Conservation (phyloP, 208 protist species). For the Trypanosoma theileri region DNA sequence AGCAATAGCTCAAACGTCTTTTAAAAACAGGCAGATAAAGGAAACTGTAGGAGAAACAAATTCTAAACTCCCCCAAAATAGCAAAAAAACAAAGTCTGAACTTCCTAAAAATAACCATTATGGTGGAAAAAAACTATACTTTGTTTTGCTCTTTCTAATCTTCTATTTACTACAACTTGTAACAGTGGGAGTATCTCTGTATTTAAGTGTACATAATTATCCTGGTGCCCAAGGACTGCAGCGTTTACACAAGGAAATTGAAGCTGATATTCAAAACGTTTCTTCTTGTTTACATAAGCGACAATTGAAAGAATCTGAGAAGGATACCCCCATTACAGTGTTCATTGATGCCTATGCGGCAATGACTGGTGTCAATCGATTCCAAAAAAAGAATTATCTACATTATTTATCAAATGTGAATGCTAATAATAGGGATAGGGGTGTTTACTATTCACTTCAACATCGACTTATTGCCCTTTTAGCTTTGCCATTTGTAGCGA, state of each 20-base stretch:
- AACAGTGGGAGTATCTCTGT: conserved; percentile 34
- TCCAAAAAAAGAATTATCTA: conserved; percentile 36
- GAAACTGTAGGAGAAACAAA: background rate
- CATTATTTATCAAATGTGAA: background rate
- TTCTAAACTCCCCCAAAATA: too few relatives aligned
- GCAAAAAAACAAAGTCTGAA: background rate
- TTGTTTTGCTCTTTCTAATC: conserved; percentile 1
- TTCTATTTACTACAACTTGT: conserved; percentile 24
- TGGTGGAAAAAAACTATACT: background rate
- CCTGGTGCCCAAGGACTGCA: conserved; percentile 35
- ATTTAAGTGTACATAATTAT: conserved; percentile 43
- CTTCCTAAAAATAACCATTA: background rate
- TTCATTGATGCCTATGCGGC: conserved; percentile 61
- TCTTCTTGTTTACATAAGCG: conserved; percentile 12
- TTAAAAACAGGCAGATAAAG: too few relatives aligned
- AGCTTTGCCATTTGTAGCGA: conserved; percentile 13
- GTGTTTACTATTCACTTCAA: conserved; percentile 11
- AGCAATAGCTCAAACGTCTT: too few relatives aligned
- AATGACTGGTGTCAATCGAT: conserved; percentile 54
- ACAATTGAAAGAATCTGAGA: background rate
- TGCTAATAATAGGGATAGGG: background rate
- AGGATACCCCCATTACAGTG: conserved; percentile 24
- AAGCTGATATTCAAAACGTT: conserved; percentile 13
- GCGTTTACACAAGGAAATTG: conserved; percentile 29
- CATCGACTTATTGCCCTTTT: conserved; percentile 13